Conservation (phyloP, 2,329 filamentous ascomycete genomes). For the Metarhizium sp. region DNA sequence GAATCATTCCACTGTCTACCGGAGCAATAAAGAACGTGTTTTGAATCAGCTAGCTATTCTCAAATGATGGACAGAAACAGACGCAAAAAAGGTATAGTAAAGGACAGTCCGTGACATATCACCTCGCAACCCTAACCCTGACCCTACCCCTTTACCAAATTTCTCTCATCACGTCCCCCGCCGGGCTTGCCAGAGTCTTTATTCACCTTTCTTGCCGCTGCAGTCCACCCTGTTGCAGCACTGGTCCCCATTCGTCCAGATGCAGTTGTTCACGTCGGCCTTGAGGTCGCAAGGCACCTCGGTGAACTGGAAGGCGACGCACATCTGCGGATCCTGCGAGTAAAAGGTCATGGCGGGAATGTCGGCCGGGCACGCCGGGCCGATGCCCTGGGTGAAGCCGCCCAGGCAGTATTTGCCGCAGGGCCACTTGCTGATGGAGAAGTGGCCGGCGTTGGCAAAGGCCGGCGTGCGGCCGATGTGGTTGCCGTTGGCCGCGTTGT, state of each 20-base stretch:
- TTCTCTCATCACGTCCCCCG: too few species aligned
- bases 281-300: slow-evolving; percentile 13
- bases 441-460: slow-evolving; percentile 8
- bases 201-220: slow-evolving; percentile 2
- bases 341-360: slow-evolving; percentile 11
- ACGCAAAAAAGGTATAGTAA: not conserved
- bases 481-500: slow-evolving; percentile 8
- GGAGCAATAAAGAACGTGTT: not conserved
- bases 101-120: too few species aligned
- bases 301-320: slow-evolving; percentile 8
- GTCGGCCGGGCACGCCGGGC: slow-evolving; percentile 9
- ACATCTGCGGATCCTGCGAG: slow-evolving; percentile 9
- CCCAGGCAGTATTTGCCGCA: slow-evolving; percentile 12
- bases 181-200: not conserved
- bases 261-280: slow-evolving; percentile 9
- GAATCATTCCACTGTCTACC: not conserved
- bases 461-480: slow-evolving; percentile 7
- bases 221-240: slow-evolving; percentile 8
- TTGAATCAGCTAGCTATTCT: not conserved
- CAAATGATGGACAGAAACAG: not conserved
- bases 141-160: too few species aligned
- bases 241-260: slow-evolving; percentile 9
- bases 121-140: too few species aligned
- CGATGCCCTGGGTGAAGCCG: slow-evolving; percentile 8
- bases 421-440: slow-evolving; percentile 12